A percentile compares a stretch with the other conserved stretches of the same genome.
phyloP scores from a whole-genome alignment of 371 early-diverging fungal species.

The Choanephora cucurbitarum region DNA sequence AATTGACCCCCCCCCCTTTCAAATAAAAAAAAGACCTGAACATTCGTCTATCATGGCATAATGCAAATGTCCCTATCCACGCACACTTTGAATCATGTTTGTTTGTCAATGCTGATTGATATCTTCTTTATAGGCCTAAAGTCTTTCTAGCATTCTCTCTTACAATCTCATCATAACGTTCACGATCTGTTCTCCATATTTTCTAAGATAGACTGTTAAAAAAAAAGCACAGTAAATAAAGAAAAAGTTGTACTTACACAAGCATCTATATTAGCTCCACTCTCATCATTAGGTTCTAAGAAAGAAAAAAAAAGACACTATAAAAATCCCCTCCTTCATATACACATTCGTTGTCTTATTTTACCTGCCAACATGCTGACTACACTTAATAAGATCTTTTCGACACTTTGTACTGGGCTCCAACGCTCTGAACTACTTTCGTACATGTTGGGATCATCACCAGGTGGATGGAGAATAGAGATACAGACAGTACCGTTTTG shows the following conservation, averaged over 20 bases:
- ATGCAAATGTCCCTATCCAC: too few species aligned
- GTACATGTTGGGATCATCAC: slow-evolving; percentile 97
- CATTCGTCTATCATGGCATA: too few species aligned
- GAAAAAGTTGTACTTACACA: too few species aligned
- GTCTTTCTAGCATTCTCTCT: slow-evolving; percentile 70
- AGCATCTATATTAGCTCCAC: slow-evolving; percentile 98
- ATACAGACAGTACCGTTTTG: slow-evolving; percentile 98
- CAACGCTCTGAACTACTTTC: slow-evolving; percentile 92
- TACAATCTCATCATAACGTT: slow-evolving; percentile 82
- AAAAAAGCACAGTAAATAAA: neutral
- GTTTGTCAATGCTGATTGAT: too few species aligned
- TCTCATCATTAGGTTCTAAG: slow-evolving; percentile 97
- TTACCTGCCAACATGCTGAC: slow-evolving; percentile 90
- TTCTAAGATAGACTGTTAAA: slow-evolving; percentile 49
- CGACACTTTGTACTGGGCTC: slow-evolving; percentile 97
- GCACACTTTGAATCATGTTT: too few species aligned
- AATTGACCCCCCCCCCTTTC: too few species aligned
- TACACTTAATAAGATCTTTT: slow-evolving; percentile 95
- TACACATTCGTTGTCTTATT: too few species aligned
- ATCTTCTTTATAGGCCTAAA: slow-evolving; percentile 62
- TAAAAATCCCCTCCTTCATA: too few species aligned
- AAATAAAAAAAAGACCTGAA: too few species aligned
- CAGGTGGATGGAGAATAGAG: slow-evolving; percentile 98
- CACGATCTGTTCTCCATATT: slow-evolving; percentile 89
- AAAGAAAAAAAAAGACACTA: too few species aligned